phyloP scores from a whole-genome alignment of 495 filamentous ascomycete genomes.

The Penicillium fimorum region DNA sequence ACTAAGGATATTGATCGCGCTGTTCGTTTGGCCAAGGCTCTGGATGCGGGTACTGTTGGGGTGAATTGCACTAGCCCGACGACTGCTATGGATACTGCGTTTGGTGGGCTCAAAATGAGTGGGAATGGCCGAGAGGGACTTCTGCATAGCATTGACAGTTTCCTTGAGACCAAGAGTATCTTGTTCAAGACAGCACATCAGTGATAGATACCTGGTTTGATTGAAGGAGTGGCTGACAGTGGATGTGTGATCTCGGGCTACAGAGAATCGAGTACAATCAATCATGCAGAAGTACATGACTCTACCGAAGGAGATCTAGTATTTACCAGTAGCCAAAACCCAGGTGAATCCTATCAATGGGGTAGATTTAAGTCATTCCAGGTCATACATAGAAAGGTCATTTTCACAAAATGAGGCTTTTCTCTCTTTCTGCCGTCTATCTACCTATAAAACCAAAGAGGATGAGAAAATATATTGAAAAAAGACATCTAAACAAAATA shows the following conservation, averaged over 20 bases:
- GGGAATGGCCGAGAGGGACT: slow-evolving; percentile 72
- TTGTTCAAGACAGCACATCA: slow-evolving; percentile 24
- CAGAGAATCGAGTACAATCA: background rate
- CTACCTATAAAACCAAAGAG: too few relatives aligned
- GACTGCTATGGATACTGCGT: slow-evolving; percentile 62
- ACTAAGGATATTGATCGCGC: slow-evolving; percentile 68
- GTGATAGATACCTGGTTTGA: background rate
- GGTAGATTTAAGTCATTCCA: too few relatives aligned
- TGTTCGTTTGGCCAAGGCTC: slow-evolving; percentile 30
- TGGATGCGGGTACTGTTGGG: slow-evolving; percentile 67
- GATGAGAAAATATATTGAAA: too few relatives aligned
- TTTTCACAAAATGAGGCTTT: too few relatives aligned
- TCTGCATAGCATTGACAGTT: slow-evolving; percentile 47
- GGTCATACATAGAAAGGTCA: too few relatives aligned
- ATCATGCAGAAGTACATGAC: background rate
- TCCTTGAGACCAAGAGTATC: slow-evolving; percentile 50
- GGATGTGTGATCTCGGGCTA: background rate
- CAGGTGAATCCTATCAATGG: too few relatives aligned
- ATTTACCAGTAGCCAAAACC: background rate
- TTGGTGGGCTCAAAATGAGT: slow-evolving; percentile 89
- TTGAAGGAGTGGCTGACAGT: background rate
- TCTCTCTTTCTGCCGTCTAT: too few relatives aligned
- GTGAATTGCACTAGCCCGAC: slow-evolving; percentile 73
- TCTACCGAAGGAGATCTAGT: background rate
- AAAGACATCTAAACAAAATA: too few relatives aligned